Conservation (phyloP, 2,329 filamentous ascomycete species). For the Claviceps sp. region DNA sequence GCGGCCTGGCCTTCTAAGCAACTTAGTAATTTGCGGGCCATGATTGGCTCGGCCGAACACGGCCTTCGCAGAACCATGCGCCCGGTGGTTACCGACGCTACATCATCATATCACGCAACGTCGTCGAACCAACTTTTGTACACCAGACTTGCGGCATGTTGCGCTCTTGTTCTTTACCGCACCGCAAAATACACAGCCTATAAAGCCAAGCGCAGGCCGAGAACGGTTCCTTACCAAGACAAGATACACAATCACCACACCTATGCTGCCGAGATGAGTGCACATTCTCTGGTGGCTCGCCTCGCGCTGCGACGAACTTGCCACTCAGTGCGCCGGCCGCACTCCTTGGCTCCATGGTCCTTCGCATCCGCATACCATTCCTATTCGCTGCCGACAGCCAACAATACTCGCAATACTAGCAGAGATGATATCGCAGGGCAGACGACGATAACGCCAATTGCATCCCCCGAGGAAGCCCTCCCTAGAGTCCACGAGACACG, state of each 20-base stretch:
- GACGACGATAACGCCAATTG: conserved; percentile 31
- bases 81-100: neutral
- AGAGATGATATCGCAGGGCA: conserved; percentile 31
- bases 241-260: neutral
- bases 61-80: conserved; percentile 7
- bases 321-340: conserved; percentile 25
- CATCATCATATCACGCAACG: neutral
- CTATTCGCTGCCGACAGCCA: conserved; percentile 33
- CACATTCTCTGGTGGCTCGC: conserved; percentile 26
- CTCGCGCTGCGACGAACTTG: conserved; percentile 27
- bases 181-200: no score
- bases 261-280: conserved; percentile 29
- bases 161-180: no score
- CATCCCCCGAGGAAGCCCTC: conserved; percentile 27
- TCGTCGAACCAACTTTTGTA: conserved; percentile 1
- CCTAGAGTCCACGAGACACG: conserved; percentile 40
- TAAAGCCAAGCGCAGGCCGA: no score
- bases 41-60: conserved; percentile 12
- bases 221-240: neutral
- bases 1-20: neutral
- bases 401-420: conserved; percentile 25
- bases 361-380: conserved; percentile 33
- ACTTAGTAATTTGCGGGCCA: conserved; percentile 4
- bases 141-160: no score
- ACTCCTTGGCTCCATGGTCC: conserved; percentile 21